Evolutionary conservation across 2,329 filamentous ascomycete species (phyloP).

Genomic region (Paracorniculantispora psalliotae): DNA sequence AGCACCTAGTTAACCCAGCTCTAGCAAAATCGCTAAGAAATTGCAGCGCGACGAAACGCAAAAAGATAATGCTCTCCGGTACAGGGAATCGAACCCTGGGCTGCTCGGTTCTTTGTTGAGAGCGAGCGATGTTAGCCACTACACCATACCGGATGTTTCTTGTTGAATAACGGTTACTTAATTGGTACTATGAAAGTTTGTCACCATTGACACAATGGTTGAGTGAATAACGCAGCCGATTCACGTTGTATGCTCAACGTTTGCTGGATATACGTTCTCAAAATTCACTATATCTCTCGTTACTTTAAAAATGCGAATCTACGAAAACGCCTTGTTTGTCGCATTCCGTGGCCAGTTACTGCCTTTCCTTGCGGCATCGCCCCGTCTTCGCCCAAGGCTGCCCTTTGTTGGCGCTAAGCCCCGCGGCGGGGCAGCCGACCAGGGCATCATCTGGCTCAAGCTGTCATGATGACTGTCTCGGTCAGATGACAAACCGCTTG

Average conservation of each 20-base stretch:
- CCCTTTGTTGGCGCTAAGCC: constrained; percentile 11
- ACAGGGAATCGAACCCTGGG: constrained; percentile 33
- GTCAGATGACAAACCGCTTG: constrained; percentile 20
- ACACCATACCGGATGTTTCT: constrained; percentile 29
- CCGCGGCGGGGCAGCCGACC: constrained; percentile 22
- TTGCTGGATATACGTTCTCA: too few species aligned
- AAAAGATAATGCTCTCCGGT: constrained; percentile 22
- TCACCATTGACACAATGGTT: not conserved
- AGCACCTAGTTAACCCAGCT: too few species aligned
- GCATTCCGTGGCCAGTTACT: too few species aligned
- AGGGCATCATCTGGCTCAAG: constrained; percentile 16
- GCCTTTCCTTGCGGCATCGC: not conserved
- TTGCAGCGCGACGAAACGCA: too few species aligned
- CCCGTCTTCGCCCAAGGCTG: not conserved
- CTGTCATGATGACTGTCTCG: constrained; percentile 7
- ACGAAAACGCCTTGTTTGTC: too few species aligned
- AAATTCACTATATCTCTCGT: too few species aligned
- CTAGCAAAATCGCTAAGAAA: too few species aligned
- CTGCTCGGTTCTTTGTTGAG: constrained; percentile 28
- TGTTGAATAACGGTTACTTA: not conserved
- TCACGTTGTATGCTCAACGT: too few species aligned
- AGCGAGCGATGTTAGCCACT: constrained; percentile 34
- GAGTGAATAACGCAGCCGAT: too few species aligned
- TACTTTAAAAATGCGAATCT: too few species aligned
- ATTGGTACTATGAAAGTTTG: not conserved